Evolutionary conservation across 73 alveolate species (phyloP), one percentile per base, ranked within the genome.

Genomic region (Blepharisma japonicum): DNA sequence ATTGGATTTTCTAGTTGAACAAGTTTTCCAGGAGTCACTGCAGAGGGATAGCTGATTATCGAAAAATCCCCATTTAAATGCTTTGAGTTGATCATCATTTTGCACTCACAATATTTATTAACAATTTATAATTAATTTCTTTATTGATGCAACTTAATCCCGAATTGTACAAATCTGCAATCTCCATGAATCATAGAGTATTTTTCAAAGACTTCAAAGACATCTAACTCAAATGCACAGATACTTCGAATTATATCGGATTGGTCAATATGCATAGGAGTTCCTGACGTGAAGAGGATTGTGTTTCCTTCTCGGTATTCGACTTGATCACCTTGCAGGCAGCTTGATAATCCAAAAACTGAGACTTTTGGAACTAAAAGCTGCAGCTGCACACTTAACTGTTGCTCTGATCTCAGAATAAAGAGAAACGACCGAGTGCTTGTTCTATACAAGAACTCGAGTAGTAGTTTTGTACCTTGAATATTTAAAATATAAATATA

Each of bases 161-260:
- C 74, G 47, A 61, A 61, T 25, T 61, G 74, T 11, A 39, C 47
- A 61, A 61, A 61, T 14, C 74, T n/a, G 74, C 74, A 61, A 25
- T 61, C 74, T 61, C 74, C 74, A 61, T 61, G 74, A 61, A 61
- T 61, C 74, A 61, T n/a, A 8, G 74, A 61, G 74, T 61, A 61
- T 25, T 61, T 61, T 61, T 61, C 74, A 61, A 14, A 61, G 47
- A 61, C 23, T 8, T 61, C 74, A 61, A 61, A 61, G 23, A 61
- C 47, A 61, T 61, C 74, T 2, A 61, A 14, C 23, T 61, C 74
- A 61, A 61, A 61, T 8, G 74, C 74, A 61, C 74, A 61, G 23
- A 61, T 61, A 61, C 74, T 61, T 25, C 74, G 14, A 25, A 61
- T 61, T 39, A 61, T 61, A 61, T 61, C 18, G 74, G 39, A 20